Percentiles rank a stretch among this genome's conserved stretches.
These are phyloP conservation scores for Lactuca sativa DNA, from an alignment of 129 eudicot species.

Conservation along the genomic window DNA sequence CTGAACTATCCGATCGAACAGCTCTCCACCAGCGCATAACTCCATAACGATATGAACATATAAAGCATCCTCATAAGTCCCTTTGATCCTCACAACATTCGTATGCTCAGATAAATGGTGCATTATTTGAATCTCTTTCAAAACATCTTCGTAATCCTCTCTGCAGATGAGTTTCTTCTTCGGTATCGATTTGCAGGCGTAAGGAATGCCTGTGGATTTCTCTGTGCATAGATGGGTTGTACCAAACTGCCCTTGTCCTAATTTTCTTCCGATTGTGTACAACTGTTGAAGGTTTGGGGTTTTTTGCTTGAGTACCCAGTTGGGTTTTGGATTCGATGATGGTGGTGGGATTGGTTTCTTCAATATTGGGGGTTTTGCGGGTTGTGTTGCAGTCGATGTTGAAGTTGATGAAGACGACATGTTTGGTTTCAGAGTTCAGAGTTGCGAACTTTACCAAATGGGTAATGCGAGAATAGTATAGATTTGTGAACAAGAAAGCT, in stretches of 20 bases:
- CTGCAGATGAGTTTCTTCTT: constrained; percentile 75
- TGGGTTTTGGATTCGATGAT: constrained; percentile 41
- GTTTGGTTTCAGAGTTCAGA: neutral
- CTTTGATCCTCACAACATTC: constrained; percentile 77
- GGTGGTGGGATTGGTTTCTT: constrained; percentile 40
- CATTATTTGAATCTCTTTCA: constrained; percentile 97
- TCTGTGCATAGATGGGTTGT: constrained; percentile 84
- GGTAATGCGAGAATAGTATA: constrained; percentile 19
- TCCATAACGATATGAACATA: constrained; percentile 94
- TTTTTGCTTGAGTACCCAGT: constrained; percentile 70
- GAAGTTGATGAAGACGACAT: constrained; percentile 36
- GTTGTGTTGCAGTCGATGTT: constrained; percentile 32
- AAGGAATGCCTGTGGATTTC: constrained; percentile 50
- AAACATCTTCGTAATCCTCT: constrained; percentile 87
- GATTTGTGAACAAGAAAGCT: constrained; percentile 10
- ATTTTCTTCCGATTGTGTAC: constrained; percentile 63
- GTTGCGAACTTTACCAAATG: constrained; percentile 29
- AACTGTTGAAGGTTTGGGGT: constrained; percentile 60
- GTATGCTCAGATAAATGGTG: constrained; percentile 82
- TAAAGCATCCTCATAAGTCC: constrained; percentile 76
- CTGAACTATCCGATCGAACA: constrained; percentile 83
- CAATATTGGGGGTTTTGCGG: constrained; percentile 42
- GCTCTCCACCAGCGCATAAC: constrained; percentile 96
- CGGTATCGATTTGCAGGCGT: constrained; percentile 89
- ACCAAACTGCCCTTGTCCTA: constrained; percentile 94